These are phyloP conservation scores for Hyphochytrium catenoides DNA, from an alignment of 352 stramenopile species.

Conservation along the genomic window DNA sequence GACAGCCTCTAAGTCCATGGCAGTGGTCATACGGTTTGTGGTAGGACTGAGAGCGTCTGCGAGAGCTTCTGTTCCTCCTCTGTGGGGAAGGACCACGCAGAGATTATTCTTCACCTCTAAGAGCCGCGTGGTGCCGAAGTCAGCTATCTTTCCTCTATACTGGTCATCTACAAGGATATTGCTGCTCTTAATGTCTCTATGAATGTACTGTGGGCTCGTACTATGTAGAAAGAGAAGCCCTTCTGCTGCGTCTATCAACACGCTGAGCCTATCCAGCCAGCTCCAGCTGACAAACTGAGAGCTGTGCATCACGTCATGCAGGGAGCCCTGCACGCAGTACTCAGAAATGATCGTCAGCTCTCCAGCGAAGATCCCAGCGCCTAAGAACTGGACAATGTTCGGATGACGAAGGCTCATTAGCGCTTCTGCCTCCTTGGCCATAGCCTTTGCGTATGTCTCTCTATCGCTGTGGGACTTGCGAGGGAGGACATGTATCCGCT, in stretches of 20 bases:
- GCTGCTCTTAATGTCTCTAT: slow-evolving; percentile 44
- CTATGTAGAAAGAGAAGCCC: slow-evolving; percentile 52
- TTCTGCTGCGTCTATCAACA: slow-evolving; percentile 43
- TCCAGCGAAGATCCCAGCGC: slow-evolving; percentile 47
- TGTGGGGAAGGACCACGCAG: too few species aligned
- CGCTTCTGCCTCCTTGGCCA: slow-evolving; percentile 43
- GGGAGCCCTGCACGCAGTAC: slow-evolving; percentile 71
- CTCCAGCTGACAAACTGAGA: too few species aligned
- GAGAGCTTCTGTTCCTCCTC: too few species aligned
- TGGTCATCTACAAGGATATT: slow-evolving; percentile 33
- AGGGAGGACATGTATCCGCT: slow-evolving; percentile 60
- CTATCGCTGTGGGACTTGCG: slow-evolving; percentile 22
- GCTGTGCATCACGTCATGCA: slow-evolving; percentile 84
- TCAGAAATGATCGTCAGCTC: slow-evolving; percentile 87
- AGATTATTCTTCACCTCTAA: too few species aligned
- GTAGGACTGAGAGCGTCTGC: too few species aligned
- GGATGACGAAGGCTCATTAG: slow-evolving; percentile 54
- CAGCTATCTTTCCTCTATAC: slow-evolving; percentile 42
- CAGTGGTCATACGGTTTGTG: too few species aligned
- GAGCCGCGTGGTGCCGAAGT: slow-evolving; percentile 57
- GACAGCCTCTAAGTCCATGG: too few species aligned
- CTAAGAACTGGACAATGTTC: slow-evolving; percentile 67
- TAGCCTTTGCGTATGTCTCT: slow-evolving; percentile 25
- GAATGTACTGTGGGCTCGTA: slow-evolving; percentile 48
- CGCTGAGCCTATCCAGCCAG: too few species aligned